Base-by-base conservation (phyloP, 139 green algal species). In the Chlamydomonas sp. region DNA sequence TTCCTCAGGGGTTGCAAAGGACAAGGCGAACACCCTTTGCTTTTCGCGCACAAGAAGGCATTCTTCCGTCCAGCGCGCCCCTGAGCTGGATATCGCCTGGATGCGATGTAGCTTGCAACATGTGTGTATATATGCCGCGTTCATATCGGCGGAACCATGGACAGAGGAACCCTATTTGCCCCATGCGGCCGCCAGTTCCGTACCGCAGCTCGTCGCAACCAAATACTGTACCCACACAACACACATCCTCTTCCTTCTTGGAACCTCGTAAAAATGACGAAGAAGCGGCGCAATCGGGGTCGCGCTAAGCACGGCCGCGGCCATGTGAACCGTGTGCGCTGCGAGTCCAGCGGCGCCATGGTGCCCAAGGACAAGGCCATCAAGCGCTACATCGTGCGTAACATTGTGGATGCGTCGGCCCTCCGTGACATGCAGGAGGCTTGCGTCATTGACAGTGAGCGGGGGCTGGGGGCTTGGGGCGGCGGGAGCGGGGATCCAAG, bases 341-440 rank as follows among this genome's bases (percentile, higher is more conserved):
- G 97, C 95, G 97, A 99, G 94, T 94, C 96, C n/a, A 98, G 95
- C 57, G 97, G 96, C 77, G 95, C 97, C 71, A 93, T 99, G 92
- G 97, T 99, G 78, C 95, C 97, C 78, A 99, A 99, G 95, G 98
- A 99, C 93, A 99, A 99, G 94, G 98, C 98, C 71, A 98, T 99
- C 94, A 99, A 99, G 97, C 94, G 98, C 75, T 99, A 99, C 93
- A 97, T 99, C 59, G 98, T 99, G 83, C 87, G 97, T 14, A 98
- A 98, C 90, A 99, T 99, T 77, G 98, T 99, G 85, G 98, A 99
- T 86, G 97, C 97, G 62, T 99, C 97, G 15, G 98, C 98, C 79
- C 97, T 99, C 86, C 97, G 98, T 85, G 98, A 99, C 94, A 96
- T 99, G 80, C 97, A 99, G 95, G 98, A 99, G 85, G 90, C 96